Evolutionary conservation across 148 eudicot species (phyloP), one percentile per base, ranked within the genome.

Genomic region (Nyssa sinensis): DNA sequence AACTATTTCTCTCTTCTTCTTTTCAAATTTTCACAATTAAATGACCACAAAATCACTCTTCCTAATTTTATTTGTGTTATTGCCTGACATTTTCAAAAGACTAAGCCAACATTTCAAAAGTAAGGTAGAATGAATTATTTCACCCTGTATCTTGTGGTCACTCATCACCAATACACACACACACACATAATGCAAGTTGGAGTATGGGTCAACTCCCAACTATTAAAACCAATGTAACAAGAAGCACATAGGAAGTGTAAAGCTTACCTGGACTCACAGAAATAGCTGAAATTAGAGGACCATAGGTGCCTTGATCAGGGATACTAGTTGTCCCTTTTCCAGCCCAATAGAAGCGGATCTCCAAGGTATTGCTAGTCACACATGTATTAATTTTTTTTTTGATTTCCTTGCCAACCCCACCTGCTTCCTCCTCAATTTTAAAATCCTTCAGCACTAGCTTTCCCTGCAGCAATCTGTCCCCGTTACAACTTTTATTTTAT

Each of bases 231-330:
- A 70, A 33, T 31, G 27, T 55, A 70, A n/a, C 23, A 12, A 24
- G n/a, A 37, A 13, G n/a, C 31, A 23, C 24, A 2, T 39, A 60
- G 31, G 39, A n/a, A 61, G 73, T n/a, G 41, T 5, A 25, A 3
- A 29, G 19, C 65, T 71, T 64, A 77, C 84, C 71, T 35, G 80
- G 75, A 37, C 68, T 31, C 13, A 81, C 80, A 53, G 84, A 81
- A 39, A 81, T 81, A 27, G 84, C 84, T n/a, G 84, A 81, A 33
- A 81, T 72, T 6, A 81, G 80, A 67, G 83, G 84, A 63, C 84
- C 84, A 65, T 81, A 81, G 31, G 53, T 71, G 21, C 84, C 84
- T 64, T 57, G 58, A 7, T 4, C 2, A 5, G 83, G 83, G 35
- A 80, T 58, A 11, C 37, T 63, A 17, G 34, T 74, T 57, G 84